Conservation (phyloP, 441 rosid genomes). For the Raphanus hybrid region DNA sequence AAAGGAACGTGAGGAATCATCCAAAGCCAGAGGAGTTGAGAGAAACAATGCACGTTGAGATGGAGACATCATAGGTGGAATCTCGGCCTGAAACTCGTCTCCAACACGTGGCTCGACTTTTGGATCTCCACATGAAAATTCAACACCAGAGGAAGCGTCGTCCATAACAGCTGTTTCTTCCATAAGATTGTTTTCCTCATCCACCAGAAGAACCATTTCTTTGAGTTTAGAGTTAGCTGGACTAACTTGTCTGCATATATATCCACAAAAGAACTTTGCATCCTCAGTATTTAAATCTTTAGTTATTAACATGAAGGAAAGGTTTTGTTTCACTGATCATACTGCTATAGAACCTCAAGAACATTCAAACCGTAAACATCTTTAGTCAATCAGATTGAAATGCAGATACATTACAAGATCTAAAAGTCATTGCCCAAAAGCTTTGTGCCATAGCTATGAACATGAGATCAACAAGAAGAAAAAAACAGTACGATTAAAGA, state of each 20-base stretch:
- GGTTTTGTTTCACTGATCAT: neutral
- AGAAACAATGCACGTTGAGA: conserved; percentile 46
- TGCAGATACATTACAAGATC: conserved; percentile 26
- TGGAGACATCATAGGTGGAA: conserved; percentile 66
- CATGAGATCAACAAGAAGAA: neutral
- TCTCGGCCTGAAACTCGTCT: conserved; percentile 62
- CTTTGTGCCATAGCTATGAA: neutral
- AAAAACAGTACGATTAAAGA: neutral
- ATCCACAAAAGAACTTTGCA: conserved; percentile 3
- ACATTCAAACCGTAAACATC: conserved; percentile 34
- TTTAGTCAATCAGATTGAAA: neutral
- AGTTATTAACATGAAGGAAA: neutral
- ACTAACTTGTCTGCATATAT: conserved; percentile 23
- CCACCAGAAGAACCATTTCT: conserved; percentile 37
- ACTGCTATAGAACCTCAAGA: conserved; percentile 14
- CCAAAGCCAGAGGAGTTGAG: conserved; percentile 48
- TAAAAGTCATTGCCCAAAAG: conserved; percentile 15
- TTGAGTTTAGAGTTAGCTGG: conserved; percentile 27
- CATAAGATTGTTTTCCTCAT: conserved; percentile 39
- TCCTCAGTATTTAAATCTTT: conserved; percentile 9
- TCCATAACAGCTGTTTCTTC: conserved; percentile 42
- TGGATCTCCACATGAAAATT: conserved; percentile 59
- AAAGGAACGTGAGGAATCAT: conserved; percentile 51
- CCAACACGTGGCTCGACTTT: conserved; percentile 69
- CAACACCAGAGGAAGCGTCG: conserved; percentile 44